Evolutionary conservation across 345 rosid genomes (phyloP).

Genomic region (Hypericum androsaemum): DNA sequence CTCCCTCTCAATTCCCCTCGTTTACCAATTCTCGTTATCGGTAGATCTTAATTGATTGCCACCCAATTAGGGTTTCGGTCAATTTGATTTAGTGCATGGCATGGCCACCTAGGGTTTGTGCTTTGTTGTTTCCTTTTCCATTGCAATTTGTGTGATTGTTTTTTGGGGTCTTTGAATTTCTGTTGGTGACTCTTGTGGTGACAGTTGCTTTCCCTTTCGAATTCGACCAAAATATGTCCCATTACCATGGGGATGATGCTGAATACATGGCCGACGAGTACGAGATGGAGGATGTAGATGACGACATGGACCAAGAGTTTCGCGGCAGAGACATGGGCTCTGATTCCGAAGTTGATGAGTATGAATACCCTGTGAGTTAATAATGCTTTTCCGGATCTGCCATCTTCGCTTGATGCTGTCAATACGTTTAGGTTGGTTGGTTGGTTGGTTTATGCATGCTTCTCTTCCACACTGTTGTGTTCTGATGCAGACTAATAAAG

Average conservation of each 20-base stretch:
- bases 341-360: conserved; percentile 61
- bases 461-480: not conserved
- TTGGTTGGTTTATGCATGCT: not conserved
- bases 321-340: conserved; percentile 38
- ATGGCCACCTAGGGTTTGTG: too few relatives aligned
- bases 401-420: not conserved
- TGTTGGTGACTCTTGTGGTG: too few relatives aligned
- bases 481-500: conserved; percentile 25
- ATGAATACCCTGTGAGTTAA: conserved; percentile 38
- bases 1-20: too few relatives aligned
- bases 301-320: conserved; percentile 48
- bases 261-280: conserved; percentile 59
- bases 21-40: too few relatives aligned
- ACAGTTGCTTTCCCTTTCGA: conserved; percentile 14
- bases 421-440: not conserved
- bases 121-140: too few relatives aligned
- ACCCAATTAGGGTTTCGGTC: too few relatives aligned
- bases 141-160: too few relatives aligned
- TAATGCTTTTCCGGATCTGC: not conserved
- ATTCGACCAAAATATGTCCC: conserved; percentile 33
- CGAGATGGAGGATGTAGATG: conserved; percentile 57
- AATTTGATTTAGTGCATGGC: too few relatives aligned
- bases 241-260: conserved; percentile 45
- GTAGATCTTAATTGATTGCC: too few relatives aligned
- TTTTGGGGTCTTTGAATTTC: too few relatives aligned